Evolutionary conservation across 106 monocot genomes (phyloP).

Genomic region (Iris macrosiphon): DNA sequence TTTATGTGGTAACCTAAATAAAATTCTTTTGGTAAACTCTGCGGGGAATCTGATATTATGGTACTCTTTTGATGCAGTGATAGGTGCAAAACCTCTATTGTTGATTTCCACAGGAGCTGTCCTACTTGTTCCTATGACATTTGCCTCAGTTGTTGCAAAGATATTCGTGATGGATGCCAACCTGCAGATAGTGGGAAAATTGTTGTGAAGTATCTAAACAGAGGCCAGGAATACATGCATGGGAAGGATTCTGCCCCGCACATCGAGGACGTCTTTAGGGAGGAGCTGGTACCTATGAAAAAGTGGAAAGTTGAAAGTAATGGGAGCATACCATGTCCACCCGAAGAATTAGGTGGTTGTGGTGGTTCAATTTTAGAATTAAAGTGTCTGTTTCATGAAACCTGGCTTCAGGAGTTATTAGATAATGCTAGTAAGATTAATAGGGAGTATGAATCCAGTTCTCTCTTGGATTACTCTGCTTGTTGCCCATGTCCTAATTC

Average conservation of each 20-base stretch:
- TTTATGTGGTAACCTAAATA: too few species aligned
- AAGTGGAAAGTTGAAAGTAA: slow-evolving; percentile 40
- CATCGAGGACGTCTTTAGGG: background rate
- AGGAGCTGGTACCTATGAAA: background rate
- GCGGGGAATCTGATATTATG: too few species aligned
- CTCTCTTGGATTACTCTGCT: background rate
- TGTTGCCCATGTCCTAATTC: slow-evolving; percentile 4
- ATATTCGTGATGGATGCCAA: slow-evolving; percentile 38
- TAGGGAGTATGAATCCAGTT: background rate
- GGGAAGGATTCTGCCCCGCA: background rate
- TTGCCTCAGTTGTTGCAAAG: slow-evolving; percentile 42
- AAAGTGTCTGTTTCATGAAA: slow-evolving; percentile 35
- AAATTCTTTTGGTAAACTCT: too few species aligned
- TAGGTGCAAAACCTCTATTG: too few species aligned
- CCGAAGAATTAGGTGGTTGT: slow-evolving; percentile 48
- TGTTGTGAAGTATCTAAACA: background rate
- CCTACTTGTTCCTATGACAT: slow-evolving; percentile 41
- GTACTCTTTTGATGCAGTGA: too few species aligned
- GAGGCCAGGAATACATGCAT: slow-evolving; percentile 10
- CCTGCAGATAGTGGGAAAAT: background rate
- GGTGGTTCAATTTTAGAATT: slow-evolving; percentile 32
- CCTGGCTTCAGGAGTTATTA: slow-evolving; percentile 23
- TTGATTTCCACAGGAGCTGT: slow-evolving; percentile 61
- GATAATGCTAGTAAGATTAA: slow-evolving; percentile 18
- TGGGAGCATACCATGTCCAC: slow-evolving; percentile 60